These are phyloP conservation scores for Aphanomyces astaci DNA, from an alignment of 352 stramenopile genomes.

Conservation along the genomic window DNA sequence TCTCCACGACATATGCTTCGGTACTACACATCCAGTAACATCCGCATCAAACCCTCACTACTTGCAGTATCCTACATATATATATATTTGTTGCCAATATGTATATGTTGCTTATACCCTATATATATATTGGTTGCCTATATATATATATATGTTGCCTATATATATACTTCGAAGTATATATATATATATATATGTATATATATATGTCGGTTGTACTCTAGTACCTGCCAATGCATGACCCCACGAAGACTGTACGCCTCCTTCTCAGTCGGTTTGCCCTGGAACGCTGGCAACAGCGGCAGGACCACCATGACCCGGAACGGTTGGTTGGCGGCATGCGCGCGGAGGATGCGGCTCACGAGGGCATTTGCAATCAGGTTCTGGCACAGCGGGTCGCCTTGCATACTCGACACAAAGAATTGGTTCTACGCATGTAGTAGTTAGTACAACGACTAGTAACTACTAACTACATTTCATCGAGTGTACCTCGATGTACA, in stretches of 20 bases:
- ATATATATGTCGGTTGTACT: neutral
- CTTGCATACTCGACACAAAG: conserved; percentile 80
- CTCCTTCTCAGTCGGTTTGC: conserved; percentile 70
- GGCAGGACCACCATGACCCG: conserved; percentile 82
- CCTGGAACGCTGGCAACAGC: conserved; percentile 71
- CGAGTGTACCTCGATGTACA: conserved; percentile 74
- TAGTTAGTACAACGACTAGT: too few relatives aligned
- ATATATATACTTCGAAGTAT: too few relatives aligned
- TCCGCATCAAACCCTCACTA: too few relatives aligned
- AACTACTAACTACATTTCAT: too few relatives aligned
- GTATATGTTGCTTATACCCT: too few relatives aligned
- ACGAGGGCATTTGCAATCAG: conserved; percentile 75
- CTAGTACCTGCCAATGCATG: conserved; percentile 61
- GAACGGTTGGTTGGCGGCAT: conserved; percentile 75
- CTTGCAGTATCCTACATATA: too few relatives aligned
- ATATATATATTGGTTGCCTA: too few relatives aligned
- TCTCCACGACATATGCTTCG: conserved; percentile 74
- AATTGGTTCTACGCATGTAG: conserved; percentile 82
- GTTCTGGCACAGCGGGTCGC: conserved; percentile 70
- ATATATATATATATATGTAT: too few relatives aligned
- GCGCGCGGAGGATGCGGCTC: conserved; percentile 61
- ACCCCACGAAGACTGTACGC: conserved; percentile 72
- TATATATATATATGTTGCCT: too few relatives aligned
- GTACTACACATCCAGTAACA: too few relatives aligned
- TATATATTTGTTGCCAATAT: too few relatives aligned